phyloP scores from a whole-genome alignment of 73 alveolate genomes.

The Paramecium sonneborni region DNA sequence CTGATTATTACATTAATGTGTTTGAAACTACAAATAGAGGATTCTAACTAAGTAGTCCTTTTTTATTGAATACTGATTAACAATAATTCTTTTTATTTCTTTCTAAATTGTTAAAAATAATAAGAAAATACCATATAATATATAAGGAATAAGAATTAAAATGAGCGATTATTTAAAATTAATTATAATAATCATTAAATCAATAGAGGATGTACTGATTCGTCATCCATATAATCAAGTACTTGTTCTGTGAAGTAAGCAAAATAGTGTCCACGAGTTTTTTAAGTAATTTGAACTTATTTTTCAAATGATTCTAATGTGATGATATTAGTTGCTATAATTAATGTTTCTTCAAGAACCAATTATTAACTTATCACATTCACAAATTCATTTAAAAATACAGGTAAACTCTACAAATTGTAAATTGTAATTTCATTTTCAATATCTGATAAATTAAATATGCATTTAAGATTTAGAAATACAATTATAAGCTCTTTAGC shows the following conservation, averaged over 20 bases:
- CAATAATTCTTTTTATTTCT: no score
- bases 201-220: conserved; percentile 1
- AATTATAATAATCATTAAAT: neutral
- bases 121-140: no score
- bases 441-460: conserved; percentile 11
- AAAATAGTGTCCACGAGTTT: conserved; percentile 1
- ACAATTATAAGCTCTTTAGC: neutral
- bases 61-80: no score
- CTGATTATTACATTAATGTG: no score
- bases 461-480: neutral
- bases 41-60: no score
- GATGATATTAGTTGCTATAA: neutral
- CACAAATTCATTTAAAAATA: conserved; percentile 21
- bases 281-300: neutral
- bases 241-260: neutral
- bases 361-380: neutral
- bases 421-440: conserved; percentile 23
- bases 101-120: no score
- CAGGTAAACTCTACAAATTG: neutral
- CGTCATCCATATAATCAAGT: conserved; percentile 1
- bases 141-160: neutral
- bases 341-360: neutral
- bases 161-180: neutral
- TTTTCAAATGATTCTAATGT: neutral
- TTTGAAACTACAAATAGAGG: no score